Conservation (phyloP, 495 filamentous ascomycete genomes). For the Aspergillus asperescens region DNA sequence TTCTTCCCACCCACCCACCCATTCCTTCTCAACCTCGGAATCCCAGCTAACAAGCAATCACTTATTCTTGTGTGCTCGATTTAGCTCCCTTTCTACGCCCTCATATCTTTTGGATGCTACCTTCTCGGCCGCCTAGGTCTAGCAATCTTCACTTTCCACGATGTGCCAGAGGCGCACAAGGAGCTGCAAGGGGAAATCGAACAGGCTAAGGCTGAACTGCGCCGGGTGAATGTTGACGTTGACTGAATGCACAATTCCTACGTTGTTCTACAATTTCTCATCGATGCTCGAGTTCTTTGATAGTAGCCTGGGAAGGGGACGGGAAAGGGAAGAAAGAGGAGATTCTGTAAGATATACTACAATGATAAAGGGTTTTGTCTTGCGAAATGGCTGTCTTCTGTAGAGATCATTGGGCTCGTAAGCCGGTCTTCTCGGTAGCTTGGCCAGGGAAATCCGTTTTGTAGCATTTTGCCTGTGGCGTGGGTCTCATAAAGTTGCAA, state of each 20-base stretch:
- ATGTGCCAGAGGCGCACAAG: conserved; percentile 84
- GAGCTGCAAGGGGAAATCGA: conserved; percentile 71
- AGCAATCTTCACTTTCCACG: conserved; percentile 93
- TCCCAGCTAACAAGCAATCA: not conserved
- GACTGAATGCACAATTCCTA: conserved; percentile 29
- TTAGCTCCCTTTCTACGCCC: conserved; percentile 85
- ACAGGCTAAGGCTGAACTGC: conserved; percentile 47
- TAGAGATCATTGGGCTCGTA: not conserved
- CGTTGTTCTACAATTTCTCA: not conserved
- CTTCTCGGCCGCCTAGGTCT: conserved; percentile 85
- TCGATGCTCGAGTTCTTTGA: not conserved
- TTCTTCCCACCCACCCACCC: not conserved
- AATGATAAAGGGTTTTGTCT: not conserved
- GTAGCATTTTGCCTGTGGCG: not conserved
- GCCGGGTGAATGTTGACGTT: conserved; percentile 44
- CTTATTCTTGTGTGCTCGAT: not conserved
- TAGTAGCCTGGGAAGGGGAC: too few relatives aligned
- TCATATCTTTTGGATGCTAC: conserved; percentile 90
- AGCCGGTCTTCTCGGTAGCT: not conserved
- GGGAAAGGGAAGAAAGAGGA: not conserved
- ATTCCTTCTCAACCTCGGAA: not conserved
- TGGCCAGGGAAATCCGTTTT: not conserved
- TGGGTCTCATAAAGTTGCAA: not conserved
- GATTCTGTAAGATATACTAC: conserved; percentile 1
- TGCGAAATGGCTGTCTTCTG: not conserved